A percentile compares a stretch with the other conserved stretches of the same genome.
Evolutionary conservation across 192 early-diverging fungal species (phyloP).

Genomic region (Linnemannia zychae): DNA sequence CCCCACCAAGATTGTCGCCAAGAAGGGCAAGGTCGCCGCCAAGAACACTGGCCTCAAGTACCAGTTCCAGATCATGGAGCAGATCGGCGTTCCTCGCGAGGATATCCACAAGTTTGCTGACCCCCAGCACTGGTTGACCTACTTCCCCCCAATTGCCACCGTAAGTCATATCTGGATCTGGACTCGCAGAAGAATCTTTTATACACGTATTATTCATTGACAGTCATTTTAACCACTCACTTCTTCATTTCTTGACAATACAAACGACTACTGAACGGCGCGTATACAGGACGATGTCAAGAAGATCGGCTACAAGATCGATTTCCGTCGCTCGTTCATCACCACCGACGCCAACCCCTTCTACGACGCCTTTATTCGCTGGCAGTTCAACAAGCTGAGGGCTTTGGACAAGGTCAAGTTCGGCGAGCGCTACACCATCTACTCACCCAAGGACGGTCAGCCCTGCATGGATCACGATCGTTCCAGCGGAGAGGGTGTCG

Average conservation of each 20-base stretch:
- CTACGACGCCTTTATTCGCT: constrained; percentile 97
- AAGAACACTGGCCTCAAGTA: constrained; percentile 89
- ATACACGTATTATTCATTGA: not conserved
- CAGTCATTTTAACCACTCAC: not conserved
- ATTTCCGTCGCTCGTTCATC: constrained; percentile 97
- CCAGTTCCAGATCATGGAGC: constrained; percentile 98
- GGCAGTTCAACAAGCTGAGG: constrained; percentile 96
- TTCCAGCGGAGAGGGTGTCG: constrained; percentile 91
- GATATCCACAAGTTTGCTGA: constrained; percentile 96
- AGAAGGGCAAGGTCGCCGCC: constrained; percentile 90
- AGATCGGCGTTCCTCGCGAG: constrained; percentile 84
- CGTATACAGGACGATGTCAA: constrained; percentile 74
- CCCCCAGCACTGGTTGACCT: constrained; percentile 90
- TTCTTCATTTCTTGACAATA: not conserved
- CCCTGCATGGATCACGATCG: constrained; percentile 99
- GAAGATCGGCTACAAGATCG: constrained; percentile 84
- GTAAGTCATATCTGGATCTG: constrained; percentile 21
- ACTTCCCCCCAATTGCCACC: constrained; percentile 93
- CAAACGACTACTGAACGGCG: not conserved
- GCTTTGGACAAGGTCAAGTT: constrained; percentile 89
- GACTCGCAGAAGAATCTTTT: too few relatives aligned
- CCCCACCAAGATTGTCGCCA: constrained; percentile 74
- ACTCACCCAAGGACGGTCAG: constrained; percentile 94
- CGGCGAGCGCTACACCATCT: constrained; percentile 97
- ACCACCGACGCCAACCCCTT: constrained; percentile 98